Percentiles rank a stretch among this genome's conserved stretches.
Conservation (phyloP, 2,329 filamentous ascomycete genomes). For the Neocucurbitaria cava region DNA sequence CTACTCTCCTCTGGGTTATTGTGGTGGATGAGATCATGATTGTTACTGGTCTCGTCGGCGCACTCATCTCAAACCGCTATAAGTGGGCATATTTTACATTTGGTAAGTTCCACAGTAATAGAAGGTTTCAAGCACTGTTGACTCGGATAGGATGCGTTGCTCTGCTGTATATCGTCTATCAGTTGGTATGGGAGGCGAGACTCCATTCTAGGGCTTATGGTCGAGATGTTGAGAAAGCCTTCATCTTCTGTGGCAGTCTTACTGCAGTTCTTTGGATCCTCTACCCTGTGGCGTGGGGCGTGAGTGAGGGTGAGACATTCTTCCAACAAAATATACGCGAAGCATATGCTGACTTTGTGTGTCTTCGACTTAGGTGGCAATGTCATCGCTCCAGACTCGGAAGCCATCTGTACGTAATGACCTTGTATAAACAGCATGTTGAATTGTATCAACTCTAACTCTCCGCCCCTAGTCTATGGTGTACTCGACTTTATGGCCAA, state of each 20-base stretch:
- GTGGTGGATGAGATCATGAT: slow-evolving; percentile 72
- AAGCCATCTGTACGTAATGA: slow-evolving; percentile 59
- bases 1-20: slow-evolving; percentile 68
- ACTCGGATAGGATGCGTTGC: slow-evolving; percentile 43
- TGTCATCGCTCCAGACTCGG: slow-evolving; percentile 69
- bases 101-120: background rate
- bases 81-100: slow-evolving; percentile 61
- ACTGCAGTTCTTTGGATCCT: slow-evolving; percentile 69
- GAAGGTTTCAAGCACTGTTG: background rate
- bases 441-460: no score
- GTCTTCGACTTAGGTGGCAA: slow-evolving; percentile 57
- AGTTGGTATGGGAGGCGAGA: slow-evolving; percentile 64
- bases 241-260: slow-evolving; percentile 63
- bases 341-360: background rate
- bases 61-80: slow-evolving; percentile 67
- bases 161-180: slow-evolving; percentile 67
- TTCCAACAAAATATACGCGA: no score
- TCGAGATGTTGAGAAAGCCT: slow-evolving; percentile 60
- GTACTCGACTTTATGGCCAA: slow-evolving; percentile 71
- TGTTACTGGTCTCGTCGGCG: slow-evolving; percentile 70
- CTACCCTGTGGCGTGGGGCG: slow-evolving; percentile 68
- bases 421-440: background rate
- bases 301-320: slow-evolving; percentile 54
- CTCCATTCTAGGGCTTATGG: slow-evolving; percentile 64
- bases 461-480: slow-evolving; percentile 60